Conservation (phyloP, 2,329 filamentous ascomycete species). For the Neofusicoccum kwambonambiense region DNA sequence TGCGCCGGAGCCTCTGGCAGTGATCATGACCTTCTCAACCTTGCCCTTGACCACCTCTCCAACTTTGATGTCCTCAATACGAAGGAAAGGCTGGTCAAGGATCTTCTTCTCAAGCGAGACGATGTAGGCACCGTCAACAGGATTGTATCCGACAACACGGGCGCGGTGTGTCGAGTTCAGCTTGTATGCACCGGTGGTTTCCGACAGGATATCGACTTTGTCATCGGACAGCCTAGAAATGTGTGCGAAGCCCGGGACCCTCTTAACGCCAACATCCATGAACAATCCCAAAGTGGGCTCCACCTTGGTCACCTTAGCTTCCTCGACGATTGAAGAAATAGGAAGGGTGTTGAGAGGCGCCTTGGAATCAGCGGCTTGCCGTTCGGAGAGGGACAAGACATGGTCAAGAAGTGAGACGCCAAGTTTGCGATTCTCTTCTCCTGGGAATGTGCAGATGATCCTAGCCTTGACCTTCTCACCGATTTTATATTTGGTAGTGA, state of each 20-base stretch:
- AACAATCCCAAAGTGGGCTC: constrained; percentile 80
- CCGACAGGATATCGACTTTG: constrained; percentile 79
- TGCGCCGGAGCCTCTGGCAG: constrained; percentile 73
- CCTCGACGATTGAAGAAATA: constrained; percentile 72
- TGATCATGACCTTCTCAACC: constrained; percentile 80
- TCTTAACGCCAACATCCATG: constrained; percentile 65
- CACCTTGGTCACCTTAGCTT: constrained; percentile 76
- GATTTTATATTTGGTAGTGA: constrained; percentile 76
- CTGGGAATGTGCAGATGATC: constrained; percentile 83
- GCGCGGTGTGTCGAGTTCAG: constrained; percentile 75
- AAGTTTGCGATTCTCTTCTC: constrained; percentile 75
- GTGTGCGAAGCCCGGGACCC: constrained; percentile 83
- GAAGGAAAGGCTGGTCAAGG: constrained; percentile 82
- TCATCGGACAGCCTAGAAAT: constrained; percentile 90
- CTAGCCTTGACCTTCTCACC: constrained; percentile 83
- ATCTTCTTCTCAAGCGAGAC: constrained; percentile 80
- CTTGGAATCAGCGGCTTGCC: constrained; percentile 35
- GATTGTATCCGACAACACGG: constrained; percentile 81
- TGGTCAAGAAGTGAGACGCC: constrained; percentile 89
- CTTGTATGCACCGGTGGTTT: constrained; percentile 74
- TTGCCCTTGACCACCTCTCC: constrained; percentile 78
- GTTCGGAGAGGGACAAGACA: constrained; percentile 62
- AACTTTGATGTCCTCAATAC: constrained; percentile 84
- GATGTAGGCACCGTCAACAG: constrained; percentile 80
- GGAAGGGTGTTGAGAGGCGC: constrained; percentile 62